These are phyloP conservation scores for Nitzschia palea DNA, from an alignment of 108 stramenopile species.

Conservation along the genomic window DNA sequence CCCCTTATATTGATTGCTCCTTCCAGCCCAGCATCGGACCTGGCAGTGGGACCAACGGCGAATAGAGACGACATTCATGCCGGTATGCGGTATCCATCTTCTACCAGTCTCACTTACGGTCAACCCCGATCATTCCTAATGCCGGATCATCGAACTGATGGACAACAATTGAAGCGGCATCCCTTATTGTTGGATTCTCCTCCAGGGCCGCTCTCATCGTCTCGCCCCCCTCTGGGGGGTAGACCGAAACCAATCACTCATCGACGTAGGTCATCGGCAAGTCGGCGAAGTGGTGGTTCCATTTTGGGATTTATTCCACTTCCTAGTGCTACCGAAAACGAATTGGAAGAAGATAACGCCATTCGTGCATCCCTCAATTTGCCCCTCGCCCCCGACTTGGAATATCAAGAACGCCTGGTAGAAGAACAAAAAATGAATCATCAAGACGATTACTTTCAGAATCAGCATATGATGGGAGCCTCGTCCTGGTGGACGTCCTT, in stretches of 20 bases:
- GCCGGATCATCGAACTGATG: too few relatives aligned
- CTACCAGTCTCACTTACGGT: background rate
- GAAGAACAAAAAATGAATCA: conserved; percentile 5
- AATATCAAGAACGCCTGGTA: background rate
- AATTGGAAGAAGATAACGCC: conserved; percentile 1
- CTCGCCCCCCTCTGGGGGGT: background rate
- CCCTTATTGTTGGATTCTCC: background rate
- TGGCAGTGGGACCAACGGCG: too few relatives aligned
- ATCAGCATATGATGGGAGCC: too few relatives aligned
- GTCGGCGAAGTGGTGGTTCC: background rate
- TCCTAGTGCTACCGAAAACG: background rate
- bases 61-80: background rate
- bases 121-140: background rate
- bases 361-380: background rate
- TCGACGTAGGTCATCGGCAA: background rate
- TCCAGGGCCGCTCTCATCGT: background rate
- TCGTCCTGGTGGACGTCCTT: too few relatives aligned
- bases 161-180: too few relatives aligned
- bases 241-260: background rate
- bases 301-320: conserved; percentile 1
- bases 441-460: too few relatives aligned
- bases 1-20: too few relatives aligned
- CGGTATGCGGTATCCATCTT: background rate
- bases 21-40: too few relatives aligned
- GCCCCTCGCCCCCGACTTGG: background rate